Conservation (phyloP, 2,329 filamentous ascomycete genomes). For the Claviceps humidiphila region DNA sequence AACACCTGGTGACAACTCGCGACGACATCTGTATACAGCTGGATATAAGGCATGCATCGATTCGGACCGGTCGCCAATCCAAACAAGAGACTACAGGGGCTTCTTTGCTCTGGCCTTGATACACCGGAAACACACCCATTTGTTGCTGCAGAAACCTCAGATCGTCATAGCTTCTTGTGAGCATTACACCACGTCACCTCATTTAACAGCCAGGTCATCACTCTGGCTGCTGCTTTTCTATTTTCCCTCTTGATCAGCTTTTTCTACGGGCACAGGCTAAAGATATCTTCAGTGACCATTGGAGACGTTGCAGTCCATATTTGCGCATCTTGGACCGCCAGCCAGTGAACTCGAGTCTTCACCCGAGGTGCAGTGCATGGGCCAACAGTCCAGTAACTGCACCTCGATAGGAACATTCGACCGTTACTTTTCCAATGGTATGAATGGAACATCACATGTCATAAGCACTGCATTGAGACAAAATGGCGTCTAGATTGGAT, state of each 20-base stretch:
- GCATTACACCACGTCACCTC: neutral
- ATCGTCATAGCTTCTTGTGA: neutral
- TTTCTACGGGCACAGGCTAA: neutral
- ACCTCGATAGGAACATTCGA: slow-evolving; percentile 6
- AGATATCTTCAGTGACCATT: neutral
- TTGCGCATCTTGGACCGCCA: neutral
- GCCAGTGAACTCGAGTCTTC: neutral
- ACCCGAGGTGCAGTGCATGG: slow-evolving; percentile 9
- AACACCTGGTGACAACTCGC: neutral
- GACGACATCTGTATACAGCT: slow-evolving; percentile 1
- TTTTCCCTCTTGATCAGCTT: neutral
- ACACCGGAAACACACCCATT: neutral
- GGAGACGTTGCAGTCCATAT: neutral
- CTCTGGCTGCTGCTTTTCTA: neutral
- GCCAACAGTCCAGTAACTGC: slow-evolving; percentile 8
- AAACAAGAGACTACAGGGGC: neutral
- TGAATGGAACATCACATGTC: slow-evolving; percentile 8
- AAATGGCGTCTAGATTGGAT: slow-evolving; percentile 48
- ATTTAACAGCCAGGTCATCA: neutral
- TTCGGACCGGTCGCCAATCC: neutral
- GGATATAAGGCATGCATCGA: neutral
- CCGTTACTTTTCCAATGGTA: neutral
- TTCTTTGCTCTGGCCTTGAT: neutral
- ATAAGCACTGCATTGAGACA: slow-evolving; percentile 10
- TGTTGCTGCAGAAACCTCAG: neutral